A percentile compares a stretch with the other conserved stretches of the same genome.
Evolutionary conservation across 495 filamentous ascomycete genomes (phyloP).

Genomic region (Aspergillus wentii): DNA sequence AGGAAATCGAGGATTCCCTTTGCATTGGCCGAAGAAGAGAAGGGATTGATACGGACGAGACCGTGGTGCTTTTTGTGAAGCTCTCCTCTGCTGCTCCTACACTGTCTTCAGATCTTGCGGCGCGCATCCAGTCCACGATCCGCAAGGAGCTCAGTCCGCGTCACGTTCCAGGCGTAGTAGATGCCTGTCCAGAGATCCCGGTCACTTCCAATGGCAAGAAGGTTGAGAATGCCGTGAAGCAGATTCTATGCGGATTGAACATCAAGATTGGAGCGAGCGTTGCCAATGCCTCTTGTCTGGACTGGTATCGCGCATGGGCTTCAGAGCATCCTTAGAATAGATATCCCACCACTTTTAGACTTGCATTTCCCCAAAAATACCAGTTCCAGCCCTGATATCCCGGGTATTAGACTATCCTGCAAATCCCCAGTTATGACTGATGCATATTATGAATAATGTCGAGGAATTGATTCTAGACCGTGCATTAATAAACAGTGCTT

Average conservation of each 20-base stretch:
- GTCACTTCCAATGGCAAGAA: constrained; percentile 93
- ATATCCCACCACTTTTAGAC: too few relatives aligned
- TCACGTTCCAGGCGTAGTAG: constrained; percentile 80
- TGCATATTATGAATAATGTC: too few relatives aligned
- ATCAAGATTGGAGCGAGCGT: constrained; percentile 84
- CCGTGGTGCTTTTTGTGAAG: constrained; percentile 79
- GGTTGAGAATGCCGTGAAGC: constrained; percentile 89
- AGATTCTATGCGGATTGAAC: constrained; percentile 82
- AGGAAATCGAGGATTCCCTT: constrained; percentile 74
- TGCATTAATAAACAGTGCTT: constrained; percentile 2
- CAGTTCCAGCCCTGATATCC: too few relatives aligned
- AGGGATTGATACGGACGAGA: constrained; percentile 68
- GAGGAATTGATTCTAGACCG: constrained; percentile 3
- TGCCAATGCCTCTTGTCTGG: constrained; percentile 76
- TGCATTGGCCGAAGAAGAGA: constrained; percentile 75
- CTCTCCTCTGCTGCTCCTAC: constrained; percentile 44
- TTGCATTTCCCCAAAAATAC: too few relatives aligned
- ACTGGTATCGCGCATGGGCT: constrained; percentile 79
- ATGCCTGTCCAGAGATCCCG: constrained; percentile 75
- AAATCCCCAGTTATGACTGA: too few relatives aligned
- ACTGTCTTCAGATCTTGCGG: constrained; percentile 38
- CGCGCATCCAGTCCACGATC: constrained; percentile 57
- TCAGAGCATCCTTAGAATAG: constrained; percentile 31
- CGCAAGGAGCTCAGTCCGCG: constrained; percentile 74
- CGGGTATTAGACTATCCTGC: too few relatives aligned